A percentile compares a stretch with the other conserved stretches of the same genome.
These are phyloP conservation scores for Berkeleyomyces rouxiae DNA, from an alignment of 2,329 filamentous ascomycete genomes.

Conservation along the genomic window DNA sequence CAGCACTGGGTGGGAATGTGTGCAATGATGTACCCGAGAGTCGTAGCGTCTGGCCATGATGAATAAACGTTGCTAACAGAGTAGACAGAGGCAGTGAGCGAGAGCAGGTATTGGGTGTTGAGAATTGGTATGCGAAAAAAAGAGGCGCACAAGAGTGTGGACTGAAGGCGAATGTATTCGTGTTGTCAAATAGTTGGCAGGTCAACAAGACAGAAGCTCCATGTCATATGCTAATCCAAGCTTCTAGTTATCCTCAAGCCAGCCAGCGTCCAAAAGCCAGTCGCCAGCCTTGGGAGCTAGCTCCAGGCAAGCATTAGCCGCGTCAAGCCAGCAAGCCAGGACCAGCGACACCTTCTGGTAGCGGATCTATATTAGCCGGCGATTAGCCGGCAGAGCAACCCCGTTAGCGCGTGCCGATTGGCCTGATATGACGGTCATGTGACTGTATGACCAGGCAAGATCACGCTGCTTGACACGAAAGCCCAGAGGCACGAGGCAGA, in stretches of 20 bases:
- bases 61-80: background rate
- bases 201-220: background rate
- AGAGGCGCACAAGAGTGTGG: background rate
- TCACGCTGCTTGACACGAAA: background rate
- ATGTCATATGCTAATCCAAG: slow-evolving; percentile 10
- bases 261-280: background rate
- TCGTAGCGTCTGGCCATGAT: slow-evolving; percentile 92
- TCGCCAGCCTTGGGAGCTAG: slow-evolving; percentile 21
- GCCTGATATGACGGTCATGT: slow-evolving; percentile 1
- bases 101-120: background rate
- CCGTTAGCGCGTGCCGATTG: background rate
- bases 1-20: background rate
- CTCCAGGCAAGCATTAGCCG: slow-evolving; percentile 17
- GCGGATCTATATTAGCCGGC: slow-evolving; percentile 12
- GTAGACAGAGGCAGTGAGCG: background rate
- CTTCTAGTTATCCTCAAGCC: slow-evolving; percentile 10
- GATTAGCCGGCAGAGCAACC: slow-evolving; percentile 12
- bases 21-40: slow-evolving; percentile 54
- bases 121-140: background rate
- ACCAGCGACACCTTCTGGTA: background rate
- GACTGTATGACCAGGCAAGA: background rate
- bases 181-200: background rate
- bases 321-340: slow-evolving; percentile 1
- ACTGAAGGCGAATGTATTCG: background rate
- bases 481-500: too few species aligned